These are phyloP conservation scores for Penicillium fuscoglaucum DNA, from an alignment of 2,329 filamentous ascomycete species.

Conservation along the genomic window DNA sequence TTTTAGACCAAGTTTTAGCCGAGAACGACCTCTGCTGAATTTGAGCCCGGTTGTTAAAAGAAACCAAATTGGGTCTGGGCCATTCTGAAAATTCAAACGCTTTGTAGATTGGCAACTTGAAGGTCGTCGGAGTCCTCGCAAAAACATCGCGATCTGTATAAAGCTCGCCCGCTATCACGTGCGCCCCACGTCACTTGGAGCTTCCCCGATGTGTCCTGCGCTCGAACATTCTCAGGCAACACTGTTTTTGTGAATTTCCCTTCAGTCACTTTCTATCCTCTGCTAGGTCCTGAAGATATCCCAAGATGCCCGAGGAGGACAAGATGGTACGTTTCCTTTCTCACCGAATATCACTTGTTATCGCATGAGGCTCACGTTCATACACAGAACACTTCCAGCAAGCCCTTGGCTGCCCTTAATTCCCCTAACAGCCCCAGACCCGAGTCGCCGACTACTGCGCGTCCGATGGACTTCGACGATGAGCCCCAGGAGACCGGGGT, in stretches of 20 bases:
- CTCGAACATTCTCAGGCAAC: slow-evolving; percentile 21
- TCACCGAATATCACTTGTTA: slow-evolving; percentile 9
- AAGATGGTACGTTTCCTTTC: slow-evolving; percentile 32
- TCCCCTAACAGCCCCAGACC: slow-evolving; percentile 40
- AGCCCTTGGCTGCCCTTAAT: slow-evolving; percentile 29
- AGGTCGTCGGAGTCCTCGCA: slow-evolving; percentile 11
- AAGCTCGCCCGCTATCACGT: slow-evolving; percentile 26
- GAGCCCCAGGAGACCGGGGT: slow-evolving; percentile 50
- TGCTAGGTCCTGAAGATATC: background rate
- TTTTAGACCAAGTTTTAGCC: slow-evolving; percentile 21
- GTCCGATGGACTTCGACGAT: slow-evolving; percentile 59
- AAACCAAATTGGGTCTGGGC: background rate
- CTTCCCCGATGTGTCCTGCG: slow-evolving; percentile 24
- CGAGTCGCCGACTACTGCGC: slow-evolving; percentile 58
- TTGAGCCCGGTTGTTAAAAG: background rate
- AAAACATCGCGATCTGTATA: slow-evolving; percentile 17
- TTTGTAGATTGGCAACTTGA: background rate
- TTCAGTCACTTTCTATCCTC: slow-evolving; percentile 4
- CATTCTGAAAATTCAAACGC: slow-evolving; percentile 10
- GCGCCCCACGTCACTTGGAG: slow-evolving; percentile 30
- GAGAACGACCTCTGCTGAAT: background rate
- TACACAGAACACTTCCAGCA: slow-evolving; percentile 38
- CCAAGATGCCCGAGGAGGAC: slow-evolving; percentile 40
- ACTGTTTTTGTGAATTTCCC: slow-evolving; percentile 7
- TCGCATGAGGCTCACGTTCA: slow-evolving; percentile 25